Base-by-base conservation (phyloP, 73 alveolate genomes). In the Diophrys sp. region DNA sequence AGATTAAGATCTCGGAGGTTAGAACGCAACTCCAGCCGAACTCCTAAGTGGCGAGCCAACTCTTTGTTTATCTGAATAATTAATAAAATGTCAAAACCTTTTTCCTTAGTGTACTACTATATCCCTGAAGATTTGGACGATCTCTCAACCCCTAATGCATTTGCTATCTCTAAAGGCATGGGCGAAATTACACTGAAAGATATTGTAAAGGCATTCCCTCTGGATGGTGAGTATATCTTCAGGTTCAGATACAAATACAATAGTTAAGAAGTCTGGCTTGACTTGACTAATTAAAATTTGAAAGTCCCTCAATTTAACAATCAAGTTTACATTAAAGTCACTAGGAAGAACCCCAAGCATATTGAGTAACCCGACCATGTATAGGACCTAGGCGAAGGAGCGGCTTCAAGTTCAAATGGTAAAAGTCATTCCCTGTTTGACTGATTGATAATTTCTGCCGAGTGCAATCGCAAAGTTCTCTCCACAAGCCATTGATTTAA, bases 91-190 rank as follows among this genome's bases (percentile, higher is more conserved):
- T 26, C 83, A 23, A 44, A 44, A 44, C 67, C 83, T 18, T 80
- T 82, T 57, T 79, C 96, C 55, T 71, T 90, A 29, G 88, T 90
- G 23, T 90, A 74, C 79, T 90, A 90, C 80, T 79, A 80, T 54
- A 80, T 90, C 31, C 96, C 96, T 26, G 96, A 90, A 80, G 96
- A 90, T 68, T 66, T 74, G 57, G 96, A 90, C 62, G 89, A 78
- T 71, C 82, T 77, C 53, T 54, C 69, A 18, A 77, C 77, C 56
- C 91, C 91, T 75, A 90, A 90, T 82, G 91, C 91, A 23, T 90
- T 86, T 70, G 91, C 91, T 31, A 81, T 90, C 31, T 87, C 85
- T 34, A 90, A 86, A 75, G 76, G 79, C 70, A 73, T 78, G 74
- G 67, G 77, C 54, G 92, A 90, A 57, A 80, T 90, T 27, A 90